phyloP scores from a whole-genome alignment of 441 rosid genomes.

The Pelargonium myrrhifolium region DNA sequence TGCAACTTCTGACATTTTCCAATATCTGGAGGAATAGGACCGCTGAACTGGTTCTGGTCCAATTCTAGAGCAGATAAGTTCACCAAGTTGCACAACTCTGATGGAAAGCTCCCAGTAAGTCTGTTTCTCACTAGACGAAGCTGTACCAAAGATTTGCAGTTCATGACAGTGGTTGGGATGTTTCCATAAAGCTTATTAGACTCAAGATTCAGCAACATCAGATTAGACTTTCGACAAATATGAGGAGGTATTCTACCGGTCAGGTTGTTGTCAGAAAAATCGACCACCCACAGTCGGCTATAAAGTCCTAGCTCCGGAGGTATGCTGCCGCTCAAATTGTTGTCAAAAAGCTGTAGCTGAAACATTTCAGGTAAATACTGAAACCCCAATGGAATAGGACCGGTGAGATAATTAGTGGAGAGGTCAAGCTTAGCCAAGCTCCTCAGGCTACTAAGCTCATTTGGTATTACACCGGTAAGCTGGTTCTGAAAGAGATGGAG shows the following conservation, averaged over 20 bases:
- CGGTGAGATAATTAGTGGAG: slow-evolving; percentile 67
- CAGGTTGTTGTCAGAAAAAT: slow-evolving; percentile 64
- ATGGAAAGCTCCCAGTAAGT: slow-evolving; percentile 79
- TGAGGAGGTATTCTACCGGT: slow-evolving; percentile 77
- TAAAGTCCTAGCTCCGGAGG: slow-evolving; percentile 69
- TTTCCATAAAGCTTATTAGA: slow-evolving; percentile 61
- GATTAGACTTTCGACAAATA: slow-evolving; percentile 54
- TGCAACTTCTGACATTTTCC: slow-evolving; percentile 70
- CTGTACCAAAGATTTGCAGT: slow-evolving; percentile 58
- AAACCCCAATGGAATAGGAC: slow-evolving; percentile 71
- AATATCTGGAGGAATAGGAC: slow-evolving; percentile 63
- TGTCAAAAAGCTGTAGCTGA: slow-evolving; percentile 80
- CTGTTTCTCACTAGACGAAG: slow-evolving; percentile 67
- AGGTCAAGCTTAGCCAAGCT: slow-evolving; percentile 78
- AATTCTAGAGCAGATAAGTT: slow-evolving; percentile 80
- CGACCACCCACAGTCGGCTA: slow-evolving; percentile 81
- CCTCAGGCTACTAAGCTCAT: slow-evolving; percentile 57
- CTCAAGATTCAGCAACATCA: slow-evolving; percentile 66
- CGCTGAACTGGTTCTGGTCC: slow-evolving; percentile 73
- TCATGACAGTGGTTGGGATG: slow-evolving; percentile 57
- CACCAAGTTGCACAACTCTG: slow-evolving; percentile 66
- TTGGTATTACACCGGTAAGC: slow-evolving; percentile 73
- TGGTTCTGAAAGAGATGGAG: slow-evolving; percentile 79
- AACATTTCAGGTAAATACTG: slow-evolving; percentile 56
- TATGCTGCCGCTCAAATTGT: slow-evolving; percentile 57